Evolutionary conservation across 306 rosid genomes (phyloP).

Genomic region (Vachellia pachyceras): DNA sequence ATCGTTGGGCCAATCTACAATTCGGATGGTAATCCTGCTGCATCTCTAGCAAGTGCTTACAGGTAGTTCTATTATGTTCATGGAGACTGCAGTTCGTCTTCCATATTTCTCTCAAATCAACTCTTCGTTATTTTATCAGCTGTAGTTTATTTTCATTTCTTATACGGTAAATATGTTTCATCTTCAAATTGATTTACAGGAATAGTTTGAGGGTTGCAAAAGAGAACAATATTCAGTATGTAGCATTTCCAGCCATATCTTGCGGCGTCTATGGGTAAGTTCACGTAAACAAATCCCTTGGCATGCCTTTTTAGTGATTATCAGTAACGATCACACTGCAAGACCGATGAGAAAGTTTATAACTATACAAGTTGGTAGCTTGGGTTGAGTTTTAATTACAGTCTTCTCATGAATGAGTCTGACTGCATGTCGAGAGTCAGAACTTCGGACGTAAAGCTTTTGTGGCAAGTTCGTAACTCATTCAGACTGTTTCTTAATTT

Average conservation of each 20-base stretch:
- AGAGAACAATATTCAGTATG: slow-evolving; percentile 65
- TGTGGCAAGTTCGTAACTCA: slow-evolving; percentile 11
- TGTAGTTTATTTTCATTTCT: slow-evolving; percentile 6
- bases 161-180: slow-evolving; percentile 14
- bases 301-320: neutral
- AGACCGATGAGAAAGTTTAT: slow-evolving; percentile 22
- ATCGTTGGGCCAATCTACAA: slow-evolving; percentile 83
- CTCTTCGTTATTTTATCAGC: neutral
- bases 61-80: slow-evolving; percentile 48
- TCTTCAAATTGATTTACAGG: slow-evolving; percentile 54
- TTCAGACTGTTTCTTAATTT: slow-evolving; percentile 27
- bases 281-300: neutral
- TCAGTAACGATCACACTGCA: neutral
- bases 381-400: slow-evolving; percentile 1
- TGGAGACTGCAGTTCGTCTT: slow-evolving; percentile 27
- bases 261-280: slow-evolving; percentile 87
- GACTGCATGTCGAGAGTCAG: neutral
- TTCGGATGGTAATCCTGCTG: slow-evolving; percentile 53
- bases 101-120: neutral
- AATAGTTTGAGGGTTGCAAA: slow-evolving; percentile 79
- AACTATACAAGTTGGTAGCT: neutral
- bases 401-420: neutral
- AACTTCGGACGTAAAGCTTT: neutral
- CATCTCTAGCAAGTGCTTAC: slow-evolving; percentile 73
- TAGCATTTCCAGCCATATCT: slow-evolving; percentile 93